Evolutionary conservation across 208 protist species (phyloP), one percentile per base, ranked within the genome.

Genomic region (Wallacemonas sp.): DNA sequence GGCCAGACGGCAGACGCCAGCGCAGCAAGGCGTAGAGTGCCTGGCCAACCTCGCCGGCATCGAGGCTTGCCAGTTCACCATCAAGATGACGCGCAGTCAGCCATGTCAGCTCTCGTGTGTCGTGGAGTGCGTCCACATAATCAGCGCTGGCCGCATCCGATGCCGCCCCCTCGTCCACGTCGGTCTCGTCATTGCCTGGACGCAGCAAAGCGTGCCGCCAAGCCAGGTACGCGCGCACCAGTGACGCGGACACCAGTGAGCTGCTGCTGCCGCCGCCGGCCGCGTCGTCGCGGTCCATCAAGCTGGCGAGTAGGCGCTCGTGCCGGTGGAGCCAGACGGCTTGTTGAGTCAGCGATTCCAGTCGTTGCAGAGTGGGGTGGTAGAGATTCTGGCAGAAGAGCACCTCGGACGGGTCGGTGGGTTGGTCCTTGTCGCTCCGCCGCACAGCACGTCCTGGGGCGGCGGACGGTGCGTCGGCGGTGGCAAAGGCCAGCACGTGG

Each of bases 21-120:
- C 34, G 21, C 1, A 78, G 32, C 36, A 78, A 52, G 13, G 19
- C 27, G 44, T 73, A 78, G 17, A 73, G 39, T 17, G 52, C 37
- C 0, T 57, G 19, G 12, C 66, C 72, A 9, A 73, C 52, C 17
- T 19, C 38, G 9, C 53, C 54, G 19, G 34, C 44, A n/a, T 73
- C 66, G 10, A 21, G 30, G 9, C n/a, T 45, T 2, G 72, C 72
- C 6, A 33, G 5, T 26, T 53, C 45, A 5, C 45, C 45, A 30
- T 53, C 45, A 19, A 26, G 9, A 5, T 33, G 24, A 3, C 26
- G 17, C 26, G 45, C 45, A 0, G 45, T 53, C 24, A 6, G 45
- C 45, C 45, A 53, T 5, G 5, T 26, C 22, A 0, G 45, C 24
- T 13, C 1, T 57, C 3, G n/a, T 38, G 19, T 19, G 42, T 13